Percentiles rank a stretch among this genome's conserved stretches.
phyloP scores from a whole-genome alignment of 139 green algal genomes.

The Penium margaritaceum region DNA sequence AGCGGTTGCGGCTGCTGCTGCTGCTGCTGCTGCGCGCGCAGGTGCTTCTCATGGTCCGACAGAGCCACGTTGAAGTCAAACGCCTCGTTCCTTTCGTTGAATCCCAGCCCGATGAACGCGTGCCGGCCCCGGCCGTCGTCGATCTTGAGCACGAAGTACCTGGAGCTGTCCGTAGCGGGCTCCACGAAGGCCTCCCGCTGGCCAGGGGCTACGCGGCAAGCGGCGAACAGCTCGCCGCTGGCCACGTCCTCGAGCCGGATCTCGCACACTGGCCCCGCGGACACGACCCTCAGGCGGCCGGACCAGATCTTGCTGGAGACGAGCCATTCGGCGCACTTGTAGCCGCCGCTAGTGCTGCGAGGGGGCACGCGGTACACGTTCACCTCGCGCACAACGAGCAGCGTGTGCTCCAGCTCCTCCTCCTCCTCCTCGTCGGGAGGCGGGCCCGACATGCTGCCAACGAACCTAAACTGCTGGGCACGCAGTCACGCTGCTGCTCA shows the following conservation, averaged over 20 bases:
- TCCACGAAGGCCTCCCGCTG: conserved; percentile 37
- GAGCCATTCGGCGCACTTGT: conserved; percentile 43
- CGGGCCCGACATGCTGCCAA: too few relatives aligned
- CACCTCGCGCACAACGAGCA: conserved; percentile 38
- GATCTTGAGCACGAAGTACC: conserved; percentile 49
- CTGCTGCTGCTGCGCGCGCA: conserved; percentile 5
- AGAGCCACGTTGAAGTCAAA: conserved; percentile 53
- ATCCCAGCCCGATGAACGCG: conserved; percentile 49
- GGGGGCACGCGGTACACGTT: conserved; percentile 35
- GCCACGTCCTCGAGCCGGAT: conserved; percentile 40
- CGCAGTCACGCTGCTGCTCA: too few relatives aligned
- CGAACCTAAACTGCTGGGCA: too few relatives aligned
- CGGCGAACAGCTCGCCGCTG: conserved; percentile 49
- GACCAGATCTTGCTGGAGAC: conserved; percentile 36
- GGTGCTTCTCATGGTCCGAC: conserved; percentile 42
- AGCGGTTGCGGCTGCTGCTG: background rate
- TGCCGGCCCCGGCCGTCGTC: conserved; percentile 37
- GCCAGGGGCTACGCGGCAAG: conserved; percentile 35
- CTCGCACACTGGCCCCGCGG: conserved; percentile 7
- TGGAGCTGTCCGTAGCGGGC: conserved; percentile 33
- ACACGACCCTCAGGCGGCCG: conserved; percentile 32
- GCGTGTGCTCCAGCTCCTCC: conserved; percentile 34
- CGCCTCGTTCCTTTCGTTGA: conserved; percentile 43
- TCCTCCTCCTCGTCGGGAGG: too few relatives aligned
- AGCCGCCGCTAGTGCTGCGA: conserved; percentile 22